These are phyloP conservation scores for Lodderomyces margitis DNA, from an alignment of 1,139 yeast species.

Conservation along the genomic window DNA sequence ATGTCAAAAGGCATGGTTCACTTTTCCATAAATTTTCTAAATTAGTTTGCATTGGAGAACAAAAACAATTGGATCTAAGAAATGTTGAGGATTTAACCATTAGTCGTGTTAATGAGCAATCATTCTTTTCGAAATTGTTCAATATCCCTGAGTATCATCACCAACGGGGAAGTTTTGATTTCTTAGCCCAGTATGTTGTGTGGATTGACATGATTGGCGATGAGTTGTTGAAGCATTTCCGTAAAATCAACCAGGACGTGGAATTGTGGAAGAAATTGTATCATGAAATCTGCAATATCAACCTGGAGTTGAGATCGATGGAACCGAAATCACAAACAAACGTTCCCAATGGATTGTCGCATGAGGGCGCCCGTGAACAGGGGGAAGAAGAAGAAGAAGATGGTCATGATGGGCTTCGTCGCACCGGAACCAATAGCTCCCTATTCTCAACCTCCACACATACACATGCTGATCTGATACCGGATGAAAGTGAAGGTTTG, in stretches of 20 bases:
- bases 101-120: conserved; percentile 15
- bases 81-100: conserved; percentile 22
- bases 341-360: not conserved
- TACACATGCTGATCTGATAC: not conserved
- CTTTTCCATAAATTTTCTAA: conserved; percentile 41
- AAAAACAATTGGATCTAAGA: conserved; percentile 45
- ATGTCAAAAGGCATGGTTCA: conserved; percentile 36
- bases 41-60: conserved; percentile 38
- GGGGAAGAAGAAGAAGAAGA: conserved; percentile 3
- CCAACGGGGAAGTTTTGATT: conserved; percentile 18
- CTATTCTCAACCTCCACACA: conserved; percentile 3
- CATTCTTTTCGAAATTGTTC: conserved; percentile 9
- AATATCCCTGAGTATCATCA: conserved; percentile 12
- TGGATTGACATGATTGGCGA: conserved; percentile 27
- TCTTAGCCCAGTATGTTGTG: conserved; percentile 21
- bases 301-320: conserved; percentile 27
- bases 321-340: conserved; percentile 6
- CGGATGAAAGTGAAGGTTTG: conserved; percentile 21
- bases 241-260: conserved; percentile 36
- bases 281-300: conserved; percentile 26
- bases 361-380: not conserved
- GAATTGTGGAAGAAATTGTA: conserved; percentile 53
- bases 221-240: conserved; percentile 42
- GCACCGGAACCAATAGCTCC: not conserved
- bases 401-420: not conserved